Evolutionary conservation across 129 eudicot species (phyloP).

Genomic region (Artemisia argyi): DNA sequence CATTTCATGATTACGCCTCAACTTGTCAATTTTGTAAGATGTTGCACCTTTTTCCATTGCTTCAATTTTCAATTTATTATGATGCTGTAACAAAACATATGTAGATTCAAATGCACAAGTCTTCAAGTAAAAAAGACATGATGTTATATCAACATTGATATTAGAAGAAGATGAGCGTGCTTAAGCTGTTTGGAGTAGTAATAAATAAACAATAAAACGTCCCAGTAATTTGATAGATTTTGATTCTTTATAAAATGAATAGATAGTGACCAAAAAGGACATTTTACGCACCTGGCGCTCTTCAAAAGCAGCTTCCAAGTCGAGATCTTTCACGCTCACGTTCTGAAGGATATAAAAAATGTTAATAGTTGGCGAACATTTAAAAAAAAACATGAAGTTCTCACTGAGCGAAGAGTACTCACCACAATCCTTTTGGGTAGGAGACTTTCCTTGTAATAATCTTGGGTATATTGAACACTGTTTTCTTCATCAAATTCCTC

Average conservation of each 20-base stretch:
- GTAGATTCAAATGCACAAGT: constrained; percentile 17
- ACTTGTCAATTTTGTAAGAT: constrained; percentile 54
- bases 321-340: constrained; percentile 80
- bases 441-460: constrained; percentile 52
- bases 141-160: too few relatives aligned
- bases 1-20: constrained; percentile 87
- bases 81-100: constrained; percentile 49
- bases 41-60: constrained; percentile 74
- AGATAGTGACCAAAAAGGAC: background rate
- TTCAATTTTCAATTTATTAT: constrained; percentile 54
- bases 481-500: constrained; percentile 87
- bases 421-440: constrained; percentile 70
- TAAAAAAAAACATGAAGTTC: background rate
- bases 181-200: too few relatives aligned
- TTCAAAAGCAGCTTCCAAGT: constrained; percentile 86
- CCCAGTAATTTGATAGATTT: background rate
- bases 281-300: constrained; percentile 80
- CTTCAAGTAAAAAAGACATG: too few relatives aligned
- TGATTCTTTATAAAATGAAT: background rate
- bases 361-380: constrained; percentile 4
- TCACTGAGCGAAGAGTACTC: constrained; percentile 18
- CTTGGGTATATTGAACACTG: constrained; percentile 59
- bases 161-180: background rate
- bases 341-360: constrained; percentile 46
- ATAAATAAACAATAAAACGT: too few relatives aligned